A percentile compares a stretch with the other conserved stretches of the same genome.
Conservation (phyloP, 1,139 yeast species). For the Meyerozyma carpophila region DNA sequence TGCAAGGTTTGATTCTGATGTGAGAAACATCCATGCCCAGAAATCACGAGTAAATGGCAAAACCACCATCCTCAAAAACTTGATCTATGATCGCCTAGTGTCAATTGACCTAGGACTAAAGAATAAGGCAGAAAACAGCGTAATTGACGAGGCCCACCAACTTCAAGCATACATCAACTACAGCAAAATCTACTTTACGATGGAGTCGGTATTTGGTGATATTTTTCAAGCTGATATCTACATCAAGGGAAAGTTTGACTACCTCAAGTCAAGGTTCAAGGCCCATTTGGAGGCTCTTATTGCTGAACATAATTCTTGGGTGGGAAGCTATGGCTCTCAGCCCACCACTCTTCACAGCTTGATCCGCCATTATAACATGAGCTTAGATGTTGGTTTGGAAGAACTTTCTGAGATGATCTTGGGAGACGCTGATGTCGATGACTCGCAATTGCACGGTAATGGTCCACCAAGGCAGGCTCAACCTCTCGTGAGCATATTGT, state of each 20-base stretch:
- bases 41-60: slow-evolving; percentile 7
- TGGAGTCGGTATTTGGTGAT: slow-evolving; percentile 20
- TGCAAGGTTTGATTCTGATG: slow-evolving; percentile 16
- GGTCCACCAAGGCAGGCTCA: slow-evolving; percentile 16
- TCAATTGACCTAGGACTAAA: slow-evolving; percentile 19
- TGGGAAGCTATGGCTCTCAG: slow-evolving; percentile 7
- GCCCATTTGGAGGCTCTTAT: slow-evolving; percentile 20
- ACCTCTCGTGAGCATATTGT: slow-evolving; percentile 31
- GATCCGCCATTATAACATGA: slow-evolving; percentile 6
- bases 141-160: slow-evolving; percentile 21
- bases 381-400: slow-evolving; percentile 3
- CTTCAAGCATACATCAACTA: slow-evolving; percentile 20
- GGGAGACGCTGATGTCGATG: slow-evolving; percentile 8
- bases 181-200: slow-evolving; percentile 31
- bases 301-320: slow-evolving; percentile 17
- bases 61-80: slow-evolving; percentile 21
- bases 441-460: slow-evolving; percentile 6
- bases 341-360: slow-evolving; percentile 11
- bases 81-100: slow-evolving; percentile 24
- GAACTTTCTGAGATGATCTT: slow-evolving; percentile 4
- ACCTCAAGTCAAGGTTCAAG: slow-evolving; percentile 21
- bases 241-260: slow-evolving; percentile 14
- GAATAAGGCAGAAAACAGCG: slow-evolving; percentile 4
- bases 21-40: slow-evolving; percentile 13
- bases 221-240: slow-evolving; percentile 14